Evolutionary conservation across 805 yeast genomes (phyloP), one percentile per base, ranked within the genome.

Genomic region (Candida anglica): DNA sequence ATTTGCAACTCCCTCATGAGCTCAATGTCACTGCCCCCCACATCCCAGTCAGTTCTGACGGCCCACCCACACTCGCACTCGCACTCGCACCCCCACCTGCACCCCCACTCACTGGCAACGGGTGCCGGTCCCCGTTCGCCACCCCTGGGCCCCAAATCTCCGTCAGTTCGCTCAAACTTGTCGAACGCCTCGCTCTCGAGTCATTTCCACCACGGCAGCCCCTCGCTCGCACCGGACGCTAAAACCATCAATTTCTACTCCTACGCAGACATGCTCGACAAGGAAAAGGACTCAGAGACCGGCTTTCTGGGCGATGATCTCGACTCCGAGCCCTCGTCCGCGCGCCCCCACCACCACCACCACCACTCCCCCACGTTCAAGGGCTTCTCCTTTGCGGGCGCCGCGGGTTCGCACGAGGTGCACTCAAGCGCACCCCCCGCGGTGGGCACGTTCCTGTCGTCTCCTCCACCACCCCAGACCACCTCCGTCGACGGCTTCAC

Each of bases 171-270:
- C 23, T 25, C 27, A 9, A 10, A 29, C 14, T 30, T 30, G 19
- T 24, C 33, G 6, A 36, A 30, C 32, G 25, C 20, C n/a, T 30
- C 32, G 5, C 32, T 32, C 4, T 23, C 28, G 25, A 17, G 25
- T 13, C 38, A 32, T 33, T n/a, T 27, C 38, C 17, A 27, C 35
- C 33, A 34, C 34, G 16, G 35, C 31, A 17, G 25, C 27, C 41
- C 19, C 30, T 17, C 39, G 22, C 23, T 25, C 33, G 23, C 31
- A 27, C 29, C 28, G 16, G 28, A 32, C 23, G 14, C 23, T 26
- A 34, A 44, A n/a, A 52, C 59, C 6, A 51, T 58, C 23, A 55
- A 57, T 21, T 58, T 48, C 31, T 58, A 53, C 38, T 53, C 59
- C n/a, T 58, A 47, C 41, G 62, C 60, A 2, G 63, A 58, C 20